Base-by-base conservation (phyloP, 2,329 filamentous ascomycete species). In the Trichoderma sp. region DNA sequence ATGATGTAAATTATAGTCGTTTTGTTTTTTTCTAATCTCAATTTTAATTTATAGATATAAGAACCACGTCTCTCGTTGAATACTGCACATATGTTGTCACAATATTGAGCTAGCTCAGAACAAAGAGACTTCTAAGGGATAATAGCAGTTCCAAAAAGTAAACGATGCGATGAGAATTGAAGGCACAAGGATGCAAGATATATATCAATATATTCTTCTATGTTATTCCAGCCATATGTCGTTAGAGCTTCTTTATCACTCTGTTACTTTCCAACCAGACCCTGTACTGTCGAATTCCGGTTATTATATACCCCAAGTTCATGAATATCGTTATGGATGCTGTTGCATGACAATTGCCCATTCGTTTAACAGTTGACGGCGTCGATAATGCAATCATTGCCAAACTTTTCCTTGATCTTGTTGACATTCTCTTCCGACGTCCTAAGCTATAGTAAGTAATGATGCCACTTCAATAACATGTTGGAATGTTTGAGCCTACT, bases 401-500 rank as follows among this genome's bases (percentile, higher is more conserved):
- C 64, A 30, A 20, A 67, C 12, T 67, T 58, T 1, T 17, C 34
- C 32, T 43, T 67, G 23, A 67, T 67, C 12, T 6, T 6, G 1
- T 67, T n/a, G 13, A 67, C 50, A 20, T 67, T 67, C 64, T 67
- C 64, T 23, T 57, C 64, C 8, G 64, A 58, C 9, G 64, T 67
- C 11, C 64, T 67, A 36, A 39, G 36, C n/a, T 20, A 11, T 17
- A 43, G 64, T 67, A 5, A 67, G 32, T 15, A 20, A 20, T 20
- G 15, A 57, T 17, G 30, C 26, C 23, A 20, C 32, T 36, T 11
- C 15, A 17, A 39, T 13, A 28, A n/a, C 7, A 39, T 30, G 26
- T 17, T 13, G n/a, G 1, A 47, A 20, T 47, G n/a, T 47, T 47
- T 47, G 7, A 47, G 9, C 64, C 13, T 30, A 67, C 64, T 30